Conservation (phyloP, 78 protist species). For the Cavenderia fasciculata region DNA sequence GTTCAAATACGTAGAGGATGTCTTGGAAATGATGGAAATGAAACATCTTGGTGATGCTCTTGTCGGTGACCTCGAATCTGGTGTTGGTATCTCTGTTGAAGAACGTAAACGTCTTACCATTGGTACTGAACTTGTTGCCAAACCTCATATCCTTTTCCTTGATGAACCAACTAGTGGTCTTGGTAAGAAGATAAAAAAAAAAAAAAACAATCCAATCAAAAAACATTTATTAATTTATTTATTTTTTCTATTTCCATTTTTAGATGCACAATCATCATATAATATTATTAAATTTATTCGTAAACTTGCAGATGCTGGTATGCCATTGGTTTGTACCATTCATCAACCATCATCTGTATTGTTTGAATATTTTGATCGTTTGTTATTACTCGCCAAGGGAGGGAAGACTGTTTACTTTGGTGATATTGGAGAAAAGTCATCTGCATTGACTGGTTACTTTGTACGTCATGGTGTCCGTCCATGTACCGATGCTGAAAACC, state of each 20-base stretch:
- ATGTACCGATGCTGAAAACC: conserved; percentile 63
- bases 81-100: conserved; percentile 81
- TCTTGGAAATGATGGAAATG: conserved; percentile 77
- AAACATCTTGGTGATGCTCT: conserved; percentile 71
- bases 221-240: too few species aligned
- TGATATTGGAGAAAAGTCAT: conserved; percentile 64
- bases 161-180: conserved; percentile 76
- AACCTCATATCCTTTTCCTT: conserved; percentile 72
- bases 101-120: conserved; percentile 78
- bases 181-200: too few species aligned
- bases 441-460: conserved; percentile 37
- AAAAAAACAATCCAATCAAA: too few species aligned
- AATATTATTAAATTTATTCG: conserved; percentile 69
- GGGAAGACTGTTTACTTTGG: conserved; percentile 83
- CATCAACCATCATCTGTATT: conserved; percentile 81
- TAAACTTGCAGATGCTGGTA: conserved; percentile 78
- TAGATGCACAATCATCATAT: conserved; percentile 78
- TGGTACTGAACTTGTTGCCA: conserved; percentile 80
- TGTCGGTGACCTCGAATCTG: conserved; percentile 65
- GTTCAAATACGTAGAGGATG: conserved; percentile 43
- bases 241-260: too few species aligned
- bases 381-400: conserved; percentile 69
- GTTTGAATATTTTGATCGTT: conserved; percentile 73
- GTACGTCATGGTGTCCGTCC: conserved; percentile 54
- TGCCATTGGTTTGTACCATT: conserved; percentile 75